A percentile compares a stretch with the other conserved stretches of the same genome.
Evolutionary conservation across 2,329 filamentous ascomycete species (phyloP).

Genomic region (Xylaria sp.): DNA sequence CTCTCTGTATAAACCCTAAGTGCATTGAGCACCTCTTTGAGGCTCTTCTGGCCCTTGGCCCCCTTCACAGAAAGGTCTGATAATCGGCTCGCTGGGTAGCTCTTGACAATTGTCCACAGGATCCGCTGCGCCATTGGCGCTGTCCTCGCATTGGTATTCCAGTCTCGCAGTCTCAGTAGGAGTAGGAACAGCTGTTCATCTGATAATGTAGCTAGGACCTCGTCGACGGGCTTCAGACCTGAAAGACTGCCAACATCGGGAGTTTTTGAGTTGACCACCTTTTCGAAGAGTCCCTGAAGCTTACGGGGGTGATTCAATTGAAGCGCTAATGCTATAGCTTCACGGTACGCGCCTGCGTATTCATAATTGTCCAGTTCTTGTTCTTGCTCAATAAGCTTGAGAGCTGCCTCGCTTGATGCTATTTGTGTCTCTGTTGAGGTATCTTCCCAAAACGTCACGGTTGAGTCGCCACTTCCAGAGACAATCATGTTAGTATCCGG

Average conservation of each 20-base stretch:
- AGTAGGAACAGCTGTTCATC: slow-evolving; percentile 87
- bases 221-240: slow-evolving; percentile 75
- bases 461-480: slow-evolving; percentile 90
- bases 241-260: slow-evolving; percentile 68
- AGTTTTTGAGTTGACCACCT: slow-evolving; percentile 69
- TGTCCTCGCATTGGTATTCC: slow-evolving; percentile 95
- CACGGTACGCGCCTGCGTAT: slow-evolving; percentile 82
- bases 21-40: slow-evolving; percentile 87
- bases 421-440: slow-evolving; percentile 82
- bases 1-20: slow-evolving; percentile 89
- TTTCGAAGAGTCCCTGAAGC: slow-evolving; percentile 81
- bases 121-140: slow-evolving; percentile 85
- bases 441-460: slow-evolving; percentile 94
- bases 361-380: slow-evolving; percentile 95
- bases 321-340: slow-evolving; percentile 89
- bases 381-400: slow-evolving; percentile 87
- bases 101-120: slow-evolving; percentile 77
- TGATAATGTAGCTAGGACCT: slow-evolving; percentile 78
- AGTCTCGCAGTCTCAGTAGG: slow-evolving; percentile 83
- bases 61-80: slow-evolving; percentile 70
- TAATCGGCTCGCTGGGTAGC: slow-evolving; percentile 79
- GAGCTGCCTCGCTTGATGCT: slow-evolving; percentile 73
- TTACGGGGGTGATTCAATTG: slow-evolving; percentile 93
- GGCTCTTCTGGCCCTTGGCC: slow-evolving; percentile 63
- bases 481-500: slow-evolving; percentile 74